Evolutionary conservation across 2,329 filamentous ascomycete species (phyloP).

Genomic region (Colletotrichum spaethianum): DNA sequence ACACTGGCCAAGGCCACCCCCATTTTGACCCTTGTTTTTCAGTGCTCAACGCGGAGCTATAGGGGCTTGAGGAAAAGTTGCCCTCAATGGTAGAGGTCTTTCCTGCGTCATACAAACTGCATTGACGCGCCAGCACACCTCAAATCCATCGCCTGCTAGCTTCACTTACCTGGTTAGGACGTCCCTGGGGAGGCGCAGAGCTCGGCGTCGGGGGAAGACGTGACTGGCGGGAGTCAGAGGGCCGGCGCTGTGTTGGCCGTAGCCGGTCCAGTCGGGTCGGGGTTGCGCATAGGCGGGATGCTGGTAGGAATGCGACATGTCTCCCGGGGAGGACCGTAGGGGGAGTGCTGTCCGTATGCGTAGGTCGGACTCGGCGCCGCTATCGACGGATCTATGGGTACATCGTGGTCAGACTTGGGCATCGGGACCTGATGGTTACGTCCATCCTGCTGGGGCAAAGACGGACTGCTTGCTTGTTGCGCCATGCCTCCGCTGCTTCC

Average conservation of each 20-base stretch:
- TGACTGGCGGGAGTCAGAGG: conserved; percentile 67
- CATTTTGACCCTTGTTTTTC: neutral
- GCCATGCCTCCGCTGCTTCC: conserved; percentile 92
- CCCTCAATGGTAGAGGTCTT: neutral
- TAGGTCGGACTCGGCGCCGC: conserved; percentile 94
- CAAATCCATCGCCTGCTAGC: neutral
- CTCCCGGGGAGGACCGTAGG: conserved; percentile 87
- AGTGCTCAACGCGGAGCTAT: no score
- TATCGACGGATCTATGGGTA: conserved; percentile 99
- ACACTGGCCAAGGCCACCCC: neutral
- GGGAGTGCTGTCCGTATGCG: conserved; percentile 85
- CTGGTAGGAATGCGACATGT: conserved; percentile 85
- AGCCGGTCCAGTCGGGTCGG: conserved; percentile 82
- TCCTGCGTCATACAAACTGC: no score
- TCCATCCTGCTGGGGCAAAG: conserved; percentile 87
- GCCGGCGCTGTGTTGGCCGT: conserved; percentile 67
- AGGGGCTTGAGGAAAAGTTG: neutral
- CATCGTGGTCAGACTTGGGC: conserved; percentile 94
- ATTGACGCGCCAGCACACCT: neutral
- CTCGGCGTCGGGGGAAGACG: conserved; percentile 70
- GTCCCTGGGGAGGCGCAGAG: conserved; percentile 67
- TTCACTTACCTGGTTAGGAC: conserved; percentile 72
- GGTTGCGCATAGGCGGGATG: conserved; percentile 77
- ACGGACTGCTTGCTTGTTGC: conserved; percentile 98
- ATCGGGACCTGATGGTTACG: conserved; percentile 82